A percentile compares a stretch with the other conserved stretches of the same genome.
Evolutionary conservation across 257 asterid genomes (phyloP).

Genomic region (Solanum gandarillasii): DNA sequence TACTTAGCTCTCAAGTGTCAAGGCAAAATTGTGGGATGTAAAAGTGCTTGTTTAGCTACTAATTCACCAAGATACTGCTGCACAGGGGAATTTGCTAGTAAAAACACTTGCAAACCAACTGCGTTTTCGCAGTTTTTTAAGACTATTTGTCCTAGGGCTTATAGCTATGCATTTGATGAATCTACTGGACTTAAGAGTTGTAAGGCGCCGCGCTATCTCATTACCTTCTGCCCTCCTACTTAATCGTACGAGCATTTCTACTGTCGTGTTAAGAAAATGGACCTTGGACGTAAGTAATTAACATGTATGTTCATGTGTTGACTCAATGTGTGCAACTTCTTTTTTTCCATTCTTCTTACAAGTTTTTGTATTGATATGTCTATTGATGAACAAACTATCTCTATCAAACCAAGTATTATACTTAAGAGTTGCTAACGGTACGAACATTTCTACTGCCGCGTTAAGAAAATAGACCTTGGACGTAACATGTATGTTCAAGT

Average conservation of each 20-base stretch:
- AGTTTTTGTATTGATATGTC: not conserved
- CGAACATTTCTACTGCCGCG: not conserved
- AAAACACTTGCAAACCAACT: slow-evolving; percentile 34
- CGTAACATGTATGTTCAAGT: not conserved
- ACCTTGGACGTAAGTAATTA: not conserved
- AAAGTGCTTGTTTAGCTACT: slow-evolving; percentile 56
- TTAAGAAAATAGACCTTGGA: not conserved
- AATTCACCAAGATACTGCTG: slow-evolving; percentile 40
- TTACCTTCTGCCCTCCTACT: slow-evolving; percentile 60
- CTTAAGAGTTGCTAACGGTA: not conserved
- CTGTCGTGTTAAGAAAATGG: not conserved
- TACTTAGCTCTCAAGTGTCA: slow-evolving; percentile 26
- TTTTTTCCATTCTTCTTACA: not conserved
- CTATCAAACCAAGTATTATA: too few relatives aligned
- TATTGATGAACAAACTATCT: too few relatives aligned
- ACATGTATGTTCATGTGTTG: not conserved
- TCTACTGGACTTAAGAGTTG: slow-evolving; percentile 47
- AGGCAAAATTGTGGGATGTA: slow-evolving; percentile 52
- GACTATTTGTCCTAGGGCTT: slow-evolving; percentile 62
- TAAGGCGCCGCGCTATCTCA: slow-evolving; percentile 35
- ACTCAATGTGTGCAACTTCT: not conserved
- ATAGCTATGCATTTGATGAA: slow-evolving; percentile 46
- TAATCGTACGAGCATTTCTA: not conserved
- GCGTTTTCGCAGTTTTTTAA: slow-evolving; percentile 36
- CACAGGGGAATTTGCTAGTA: slow-evolving; percentile 32